Conservation (phyloP, 371 early-diverging fungal genomes). For the Polyrhizophydium stewartii region DNA sequence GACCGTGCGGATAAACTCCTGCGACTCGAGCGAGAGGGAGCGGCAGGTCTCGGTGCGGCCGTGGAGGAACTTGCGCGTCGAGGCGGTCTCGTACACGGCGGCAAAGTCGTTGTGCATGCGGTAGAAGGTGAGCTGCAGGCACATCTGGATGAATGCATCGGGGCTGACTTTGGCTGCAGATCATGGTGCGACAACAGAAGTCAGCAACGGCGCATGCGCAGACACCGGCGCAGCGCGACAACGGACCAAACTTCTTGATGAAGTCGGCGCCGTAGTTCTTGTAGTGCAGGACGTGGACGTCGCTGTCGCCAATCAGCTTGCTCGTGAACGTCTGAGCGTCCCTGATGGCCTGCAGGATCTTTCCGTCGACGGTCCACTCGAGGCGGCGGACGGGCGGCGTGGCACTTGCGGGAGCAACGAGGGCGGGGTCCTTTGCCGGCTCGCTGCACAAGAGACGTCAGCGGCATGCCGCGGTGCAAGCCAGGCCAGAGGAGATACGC, state of each 20-base stretch:
- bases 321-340: conserved; percentile 54
- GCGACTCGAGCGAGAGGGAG: conserved; percentile 59
- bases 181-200: neutral
- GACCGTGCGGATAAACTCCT: conserved; percentile 65
- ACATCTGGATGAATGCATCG: conserved; percentile 87
- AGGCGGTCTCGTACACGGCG: conserved; percentile 80
- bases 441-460: conserved; percentile 7
- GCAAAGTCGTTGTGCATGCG: conserved; percentile 59
- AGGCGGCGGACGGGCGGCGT: conserved; percentile 33
- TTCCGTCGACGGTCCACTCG: conserved; percentile 47
- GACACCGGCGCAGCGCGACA: neutral
- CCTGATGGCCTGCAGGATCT: conserved; percentile 39
- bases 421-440: conserved; percentile 22
- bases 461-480: neutral
- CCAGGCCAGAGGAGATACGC: conserved; percentile 1
- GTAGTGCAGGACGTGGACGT: conserved; percentile 60
- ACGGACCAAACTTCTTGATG: conserved; percentile 63
- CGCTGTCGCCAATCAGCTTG: conserved; percentile 52
- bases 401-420: conserved; percentile 6
- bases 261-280: conserved; percentile 53
- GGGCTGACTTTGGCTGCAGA: conserved; percentile 57
- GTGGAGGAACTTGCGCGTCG: conserved; percentile 69
- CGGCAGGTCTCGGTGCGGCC: conserved; percentile 89
- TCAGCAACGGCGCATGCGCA: neutral
- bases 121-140: conserved; percentile 76